A percentile compares a stretch with the other conserved stretches of the same genome.
Conservation (phyloP, 805 yeast species). For the Cyberlindnera samutprakarnensis region DNA sequence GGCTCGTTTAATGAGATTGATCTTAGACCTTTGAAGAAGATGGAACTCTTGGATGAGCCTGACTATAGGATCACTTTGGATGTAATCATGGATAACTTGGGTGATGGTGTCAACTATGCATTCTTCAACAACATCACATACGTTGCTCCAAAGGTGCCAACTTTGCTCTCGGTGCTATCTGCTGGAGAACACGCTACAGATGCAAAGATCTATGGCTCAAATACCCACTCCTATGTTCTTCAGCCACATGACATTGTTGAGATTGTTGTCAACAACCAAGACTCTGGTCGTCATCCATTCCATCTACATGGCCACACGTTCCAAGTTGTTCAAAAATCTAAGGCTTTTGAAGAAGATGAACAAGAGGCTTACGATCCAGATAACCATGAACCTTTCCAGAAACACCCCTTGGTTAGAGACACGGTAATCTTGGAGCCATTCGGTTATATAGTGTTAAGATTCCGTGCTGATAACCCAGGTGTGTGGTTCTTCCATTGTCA, state of each 20-base stretch:
- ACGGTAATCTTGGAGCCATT: slow-evolving; percentile 61
- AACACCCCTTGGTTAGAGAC: slow-evolving; percentile 60
- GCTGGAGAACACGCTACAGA: slow-evolving; percentile 52
- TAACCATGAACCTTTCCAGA: slow-evolving; percentile 39
- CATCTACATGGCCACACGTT: slow-evolving; percentile 71
- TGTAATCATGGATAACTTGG: slow-evolving; percentile 60
- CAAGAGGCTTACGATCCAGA: slow-evolving; percentile 43
- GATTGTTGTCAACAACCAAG: slow-evolving; percentile 69
- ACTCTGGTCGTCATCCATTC: slow-evolving; percentile 75
- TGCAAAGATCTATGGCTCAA: slow-evolving; percentile 60
- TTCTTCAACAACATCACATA: slow-evolving; percentile 64
- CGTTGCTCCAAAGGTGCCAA: slow-evolving; percentile 63
- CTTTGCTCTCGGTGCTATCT: slow-evolving; percentile 54
- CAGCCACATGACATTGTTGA: slow-evolving; percentile 44
- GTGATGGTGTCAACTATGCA: slow-evolving; percentile 71
- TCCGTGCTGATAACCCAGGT: slow-evolving; percentile 83
- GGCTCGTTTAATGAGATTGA: slow-evolving; percentile 28
- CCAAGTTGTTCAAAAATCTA: slow-evolving; percentile 51
- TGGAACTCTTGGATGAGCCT: slow-evolving; percentile 44
- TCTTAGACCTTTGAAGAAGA: slow-evolving; percentile 35
- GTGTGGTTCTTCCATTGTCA: slow-evolving; percentile 95
- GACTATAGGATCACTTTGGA: slow-evolving; percentile 54
- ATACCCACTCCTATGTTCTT: slow-evolving; percentile 17
- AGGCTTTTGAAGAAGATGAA: slow-evolving; percentile 43
- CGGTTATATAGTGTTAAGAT: slow-evolving; percentile 63